phyloP scores from a whole-genome alignment of 176 grass and related monocot genomes.

The Typha latifolia region DNA sequence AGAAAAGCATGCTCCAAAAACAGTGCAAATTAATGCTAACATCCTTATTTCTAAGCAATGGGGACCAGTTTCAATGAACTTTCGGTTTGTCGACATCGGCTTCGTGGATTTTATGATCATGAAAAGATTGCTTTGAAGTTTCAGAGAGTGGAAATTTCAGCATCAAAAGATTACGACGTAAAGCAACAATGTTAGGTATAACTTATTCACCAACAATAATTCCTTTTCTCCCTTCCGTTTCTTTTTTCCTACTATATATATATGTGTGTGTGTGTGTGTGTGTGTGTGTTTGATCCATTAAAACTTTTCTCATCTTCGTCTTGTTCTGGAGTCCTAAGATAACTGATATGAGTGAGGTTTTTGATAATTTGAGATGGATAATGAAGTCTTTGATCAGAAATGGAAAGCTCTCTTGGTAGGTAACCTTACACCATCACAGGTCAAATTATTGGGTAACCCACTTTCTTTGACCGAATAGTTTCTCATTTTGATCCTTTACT shows the following conservation, averaged over 20 bases:
- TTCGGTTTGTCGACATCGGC: slow-evolving; percentile 38
- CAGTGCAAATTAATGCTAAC: background rate
- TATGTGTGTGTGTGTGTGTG: too few species aligned
- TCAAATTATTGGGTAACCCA: slow-evolving; percentile 12
- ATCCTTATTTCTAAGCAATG: slow-evolving; percentile 1
- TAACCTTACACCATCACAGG: slow-evolving; percentile 6
- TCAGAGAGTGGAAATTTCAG: slow-evolving; percentile 39
- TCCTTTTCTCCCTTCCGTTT: background rate
- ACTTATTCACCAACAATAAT: slow-evolving; percentile 24
- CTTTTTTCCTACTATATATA: background rate
- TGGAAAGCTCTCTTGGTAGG: background rate
- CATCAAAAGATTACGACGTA: slow-evolving; percentile 32
- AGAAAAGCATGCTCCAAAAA: background rate
- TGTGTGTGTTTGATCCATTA: too few species aligned
- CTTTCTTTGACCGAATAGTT: background rate
- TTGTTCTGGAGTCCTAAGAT: too few species aligned
- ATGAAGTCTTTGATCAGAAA: slow-evolving; percentile 2
- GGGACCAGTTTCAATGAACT: slow-evolving; percentile 7
- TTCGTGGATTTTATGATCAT: slow-evolving; percentile 45
- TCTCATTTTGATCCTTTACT: background rate
- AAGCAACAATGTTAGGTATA: slow-evolving; percentile 52
- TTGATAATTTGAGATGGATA: background rate
- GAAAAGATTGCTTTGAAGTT: slow-evolving; percentile 71
- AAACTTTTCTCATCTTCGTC: too few species aligned
- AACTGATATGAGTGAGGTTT: too few species aligned